phyloP scores from a whole-genome alignment of 371 early-diverging fungal species.

The Blastocladiella emersonii region DNA sequence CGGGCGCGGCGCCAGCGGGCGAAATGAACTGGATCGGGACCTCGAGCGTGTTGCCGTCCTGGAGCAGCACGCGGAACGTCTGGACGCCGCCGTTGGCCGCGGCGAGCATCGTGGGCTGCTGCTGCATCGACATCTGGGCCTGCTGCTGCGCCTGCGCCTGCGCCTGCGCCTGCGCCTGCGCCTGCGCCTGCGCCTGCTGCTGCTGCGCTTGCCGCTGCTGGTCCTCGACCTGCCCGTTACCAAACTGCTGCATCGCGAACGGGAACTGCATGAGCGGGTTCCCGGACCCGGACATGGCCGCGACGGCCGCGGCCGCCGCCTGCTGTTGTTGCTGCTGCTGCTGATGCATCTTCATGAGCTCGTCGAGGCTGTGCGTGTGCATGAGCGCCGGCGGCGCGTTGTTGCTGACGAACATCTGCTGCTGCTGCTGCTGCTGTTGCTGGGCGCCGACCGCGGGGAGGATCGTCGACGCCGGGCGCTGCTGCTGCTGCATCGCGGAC shows the following conservation, averaged over 20 bases:
- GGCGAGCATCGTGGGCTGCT: too few species aligned
- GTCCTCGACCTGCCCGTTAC: too few species aligned
- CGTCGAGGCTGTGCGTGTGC: not conserved
- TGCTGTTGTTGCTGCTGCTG: not conserved
- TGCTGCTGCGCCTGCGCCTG: too few species aligned
- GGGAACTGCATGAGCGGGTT: too few species aligned
- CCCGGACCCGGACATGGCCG: not conserved
- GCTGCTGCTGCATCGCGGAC: not conserved
- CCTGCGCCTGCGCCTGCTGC: not conserved
- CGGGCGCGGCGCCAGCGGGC: too few species aligned
- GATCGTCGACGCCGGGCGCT: too few species aligned
- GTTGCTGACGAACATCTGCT: too few species aligned
- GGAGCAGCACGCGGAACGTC: not conserved
- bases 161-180: too few species aligned
- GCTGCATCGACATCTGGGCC: too few species aligned
- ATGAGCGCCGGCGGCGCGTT: too few species aligned
- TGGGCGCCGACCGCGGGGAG: slow-evolving; percentile 16
- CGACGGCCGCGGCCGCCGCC: not conserved
- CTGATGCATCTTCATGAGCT: not conserved
- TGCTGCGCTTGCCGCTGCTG: not conserved
- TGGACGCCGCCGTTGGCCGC: not conserved
- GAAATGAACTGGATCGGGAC: not conserved
- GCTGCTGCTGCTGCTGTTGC: not conserved
- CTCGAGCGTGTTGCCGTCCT: not conserved
- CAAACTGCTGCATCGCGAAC: too few species aligned